Evolutionary conservation across 352 stramenopile genomes (phyloP).

Genomic region (Albugo candida): DNA sequence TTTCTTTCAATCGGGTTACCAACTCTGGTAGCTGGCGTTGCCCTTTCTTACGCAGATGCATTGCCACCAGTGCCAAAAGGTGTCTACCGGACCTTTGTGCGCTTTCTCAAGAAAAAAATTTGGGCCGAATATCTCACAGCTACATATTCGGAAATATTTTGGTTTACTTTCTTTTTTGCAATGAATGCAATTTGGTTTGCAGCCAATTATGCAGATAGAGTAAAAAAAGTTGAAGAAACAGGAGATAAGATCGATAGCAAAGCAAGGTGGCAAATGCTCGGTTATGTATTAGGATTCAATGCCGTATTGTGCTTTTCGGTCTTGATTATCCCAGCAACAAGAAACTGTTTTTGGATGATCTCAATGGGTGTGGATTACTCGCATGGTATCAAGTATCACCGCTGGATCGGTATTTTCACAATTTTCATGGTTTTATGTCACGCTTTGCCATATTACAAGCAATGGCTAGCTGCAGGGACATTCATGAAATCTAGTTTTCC

Average conservation of each 20-base stretch:
- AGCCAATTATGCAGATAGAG: slow-evolving; percentile 5
- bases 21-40: slow-evolving; percentile 51
- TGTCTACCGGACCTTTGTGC: slow-evolving; percentile 44
- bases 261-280: slow-evolving; percentile 27
- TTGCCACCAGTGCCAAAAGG: slow-evolving; percentile 48
- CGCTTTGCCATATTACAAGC: slow-evolving; percentile 50
- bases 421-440: slow-evolving; percentile 42
- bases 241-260: slow-evolving; percentile 18
- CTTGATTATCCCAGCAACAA: slow-evolving; percentile 34
- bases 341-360: slow-evolving; percentile 73
- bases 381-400: slow-evolving; percentile 75
- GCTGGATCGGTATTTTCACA: slow-evolving; percentile 61
- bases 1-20: slow-evolving; percentile 51
- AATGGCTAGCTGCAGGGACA: slow-evolving; percentile 31
- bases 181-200: slow-evolving; percentile 69
- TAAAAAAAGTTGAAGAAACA: slow-evolving; percentile 19
- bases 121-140: slow-evolving; percentile 45
- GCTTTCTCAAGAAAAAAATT: slow-evolving; percentile 70
- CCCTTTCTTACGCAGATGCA: slow-evolving; percentile 36
- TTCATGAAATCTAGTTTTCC: slow-evolving; percentile 37
- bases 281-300: slow-evolving; percentile 56
- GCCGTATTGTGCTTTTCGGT: slow-evolving; percentile 43
- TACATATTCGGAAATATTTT: slow-evolving; percentile 58
- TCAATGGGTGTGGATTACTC: slow-evolving; percentile 73
- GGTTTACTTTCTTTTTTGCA: slow-evolving; percentile 43